These are phyloP conservation scores for Aspergillus neoniger DNA, from an alignment of 2,329 filamentous ascomycete genomes.

Conservation along the genomic window DNA sequence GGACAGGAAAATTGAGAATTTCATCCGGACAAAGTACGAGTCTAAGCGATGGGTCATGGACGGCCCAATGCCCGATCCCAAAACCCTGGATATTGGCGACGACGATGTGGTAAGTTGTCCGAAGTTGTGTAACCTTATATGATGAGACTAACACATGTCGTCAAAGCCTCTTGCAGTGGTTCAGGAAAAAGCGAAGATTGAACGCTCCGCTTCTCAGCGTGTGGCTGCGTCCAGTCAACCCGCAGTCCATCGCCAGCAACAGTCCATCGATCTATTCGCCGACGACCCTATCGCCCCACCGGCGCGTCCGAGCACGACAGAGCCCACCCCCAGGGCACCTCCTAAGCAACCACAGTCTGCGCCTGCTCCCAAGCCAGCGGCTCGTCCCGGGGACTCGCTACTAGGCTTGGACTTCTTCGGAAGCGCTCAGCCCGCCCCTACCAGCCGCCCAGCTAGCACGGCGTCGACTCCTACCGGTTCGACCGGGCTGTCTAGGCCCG, in stretches of 20 bases:
- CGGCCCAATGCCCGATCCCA: constrained; percentile 88
- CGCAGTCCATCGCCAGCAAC: constrained; percentile 46
- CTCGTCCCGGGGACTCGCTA: constrained; percentile 79
- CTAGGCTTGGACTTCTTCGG: constrained; percentile 92
- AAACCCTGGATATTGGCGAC: constrained; percentile 82
- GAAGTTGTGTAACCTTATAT: not conserved
- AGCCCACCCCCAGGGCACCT: constrained; percentile 64
- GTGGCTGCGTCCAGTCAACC: constrained; percentile 48
- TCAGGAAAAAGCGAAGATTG: constrained; percentile 69
- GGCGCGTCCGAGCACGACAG: constrained; percentile 70
- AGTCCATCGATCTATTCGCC: constrained; percentile 77
- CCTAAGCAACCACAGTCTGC: constrained; percentile 60
- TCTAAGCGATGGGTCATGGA: constrained; percentile 99
- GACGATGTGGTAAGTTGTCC: constrained; percentile 71
- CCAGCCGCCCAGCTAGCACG: constrained; percentile 76
- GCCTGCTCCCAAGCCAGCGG: constrained; percentile 49
- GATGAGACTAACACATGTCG: constrained; percentile 18
- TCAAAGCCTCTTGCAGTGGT: constrained; percentile 64
- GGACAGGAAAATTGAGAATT: constrained; percentile 91
- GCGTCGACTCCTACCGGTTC: constrained; percentile 61
- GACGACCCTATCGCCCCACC: constrained; percentile 67
- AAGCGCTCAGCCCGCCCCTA: constrained; percentile 66
- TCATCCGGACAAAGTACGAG: constrained; percentile 98
- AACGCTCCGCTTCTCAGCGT: constrained; percentile 59
- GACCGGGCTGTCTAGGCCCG: constrained; percentile 74